phyloP scores from a whole-genome alignment of 2,329 filamentous ascomycete genomes.

The Colletotrichum plurivorum region DNA sequence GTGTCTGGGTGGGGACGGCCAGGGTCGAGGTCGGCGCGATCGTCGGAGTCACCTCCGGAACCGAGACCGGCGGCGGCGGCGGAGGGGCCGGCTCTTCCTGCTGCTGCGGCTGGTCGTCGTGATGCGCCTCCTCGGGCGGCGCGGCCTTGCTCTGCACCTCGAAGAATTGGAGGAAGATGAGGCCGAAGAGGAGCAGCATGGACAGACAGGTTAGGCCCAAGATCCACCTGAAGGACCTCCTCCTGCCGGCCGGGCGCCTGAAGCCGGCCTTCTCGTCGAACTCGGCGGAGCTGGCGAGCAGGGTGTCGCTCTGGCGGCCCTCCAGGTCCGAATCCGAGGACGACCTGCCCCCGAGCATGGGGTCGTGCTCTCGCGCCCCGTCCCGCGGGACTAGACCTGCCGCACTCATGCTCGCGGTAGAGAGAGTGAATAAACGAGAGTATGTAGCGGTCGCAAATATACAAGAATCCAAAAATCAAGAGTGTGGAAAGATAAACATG shows the following conservation, averaged over 20 bases:
- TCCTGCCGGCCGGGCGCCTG: conserved; percentile 19
- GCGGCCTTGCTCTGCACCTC: conserved; percentile 25
- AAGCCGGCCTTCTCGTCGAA: conserved; percentile 25
- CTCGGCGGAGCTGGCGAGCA: conserved; percentile 21
- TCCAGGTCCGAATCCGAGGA: conserved; percentile 34
- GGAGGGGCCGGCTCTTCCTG: conserved; percentile 22
- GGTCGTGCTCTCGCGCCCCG: conserved; percentile 35
- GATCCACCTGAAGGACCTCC: conserved; percentile 36
- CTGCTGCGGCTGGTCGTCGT: conserved; percentile 22
- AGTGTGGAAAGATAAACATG: background rate
- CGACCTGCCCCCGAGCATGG: conserved; percentile 33
- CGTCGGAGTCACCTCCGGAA: conserved; percentile 20
- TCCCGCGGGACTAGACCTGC: conserved; percentile 36
- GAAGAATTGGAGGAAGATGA: conserved; percentile 39
- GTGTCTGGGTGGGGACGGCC: conserved; percentile 26
- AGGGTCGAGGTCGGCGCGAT: background rate
- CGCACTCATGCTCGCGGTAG: conserved; percentile 21
- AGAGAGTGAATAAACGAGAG: background rate
- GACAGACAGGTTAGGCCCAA: conserved; percentile 33
- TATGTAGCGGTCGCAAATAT: background rate
- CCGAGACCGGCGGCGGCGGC: background rate
- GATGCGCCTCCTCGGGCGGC: conserved; percentile 25
- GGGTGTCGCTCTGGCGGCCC: conserved; percentile 25
- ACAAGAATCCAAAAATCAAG: conserved; percentile 6
- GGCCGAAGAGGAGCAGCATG: conserved; percentile 30